Percentiles rank a stretch among this genome's conserved stretches.
Evolutionary conservation across 2,329 filamentous ascomycete species (phyloP).

Genomic region (Diaporthe sp.): DNA sequence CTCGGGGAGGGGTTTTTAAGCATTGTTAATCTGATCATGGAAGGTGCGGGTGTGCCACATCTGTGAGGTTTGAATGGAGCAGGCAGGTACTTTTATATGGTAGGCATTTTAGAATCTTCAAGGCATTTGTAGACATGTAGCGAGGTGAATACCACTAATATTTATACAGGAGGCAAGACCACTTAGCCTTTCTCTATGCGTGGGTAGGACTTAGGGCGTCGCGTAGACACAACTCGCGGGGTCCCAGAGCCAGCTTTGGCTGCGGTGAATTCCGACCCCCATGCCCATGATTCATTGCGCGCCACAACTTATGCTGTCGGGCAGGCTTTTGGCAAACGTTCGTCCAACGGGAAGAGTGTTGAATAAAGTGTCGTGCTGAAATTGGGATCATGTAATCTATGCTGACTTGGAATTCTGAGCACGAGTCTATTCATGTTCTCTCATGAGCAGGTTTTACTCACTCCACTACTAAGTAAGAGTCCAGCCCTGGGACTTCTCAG

Average conservation of each 20-base stretch:
- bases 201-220: background rate
- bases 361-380: too few species aligned
- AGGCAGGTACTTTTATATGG: background rate
- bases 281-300: background rate
- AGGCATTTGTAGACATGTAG: background rate
- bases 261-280: background rate
- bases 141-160: background rate
- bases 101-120: background rate
- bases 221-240: background rate
- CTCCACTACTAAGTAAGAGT: slow-evolving; percentile 52
- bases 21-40: slow-evolving; percentile 87
- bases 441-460: background rate
- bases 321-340: background rate
- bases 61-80: slow-evolving; percentile 52
- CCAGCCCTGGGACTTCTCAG: slow-evolving; percentile 59
- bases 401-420: too few species aligned
- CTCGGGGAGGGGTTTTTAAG: slow-evolving; percentile 92
- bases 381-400: too few species aligned
- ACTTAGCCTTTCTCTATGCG: background rate
- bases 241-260: background rate
- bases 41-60: slow-evolving; percentile 81
- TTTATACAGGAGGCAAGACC: too few species aligned
- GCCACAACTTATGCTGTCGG: background rate
- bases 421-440: too few species aligned
- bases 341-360: background rate